A percentile compares a stretch with the other conserved stretches of the same genome.
Conservation (phyloP, 257 asterid species). For the Solanum clarkiae region DNA sequence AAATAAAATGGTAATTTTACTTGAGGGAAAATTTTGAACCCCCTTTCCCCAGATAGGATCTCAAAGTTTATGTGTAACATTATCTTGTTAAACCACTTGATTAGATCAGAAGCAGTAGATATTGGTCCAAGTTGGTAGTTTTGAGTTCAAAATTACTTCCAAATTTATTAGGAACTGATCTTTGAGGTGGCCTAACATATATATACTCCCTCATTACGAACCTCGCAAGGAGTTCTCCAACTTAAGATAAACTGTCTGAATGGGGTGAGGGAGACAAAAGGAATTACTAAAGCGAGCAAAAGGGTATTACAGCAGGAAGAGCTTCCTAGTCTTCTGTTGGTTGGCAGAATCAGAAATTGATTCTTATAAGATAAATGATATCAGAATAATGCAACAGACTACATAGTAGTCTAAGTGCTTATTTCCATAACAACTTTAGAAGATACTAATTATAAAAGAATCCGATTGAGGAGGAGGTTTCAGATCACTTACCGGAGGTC, state of each 20-base stretch:
- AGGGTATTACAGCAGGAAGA: not conserved
- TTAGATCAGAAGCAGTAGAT: not conserved
- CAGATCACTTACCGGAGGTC: conserved; percentile 76
- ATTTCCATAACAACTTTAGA: not conserved
- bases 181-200: not conserved
- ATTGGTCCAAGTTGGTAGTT: not conserved
- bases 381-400: not conserved
- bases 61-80: not conserved
- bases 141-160: not conserved
- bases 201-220: not conserved
- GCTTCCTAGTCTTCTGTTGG: not conserved
- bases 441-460: not conserved
- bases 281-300: not conserved
- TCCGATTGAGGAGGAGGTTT: not conserved
- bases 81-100: not conserved
- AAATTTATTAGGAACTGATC: not conserved
- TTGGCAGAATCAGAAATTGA: not conserved
- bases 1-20: not conserved
- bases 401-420: not conserved
- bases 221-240: not conserved
- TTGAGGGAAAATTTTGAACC: not conserved
- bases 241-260: not conserved
- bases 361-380: not conserved
- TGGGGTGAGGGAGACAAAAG: not conserved
- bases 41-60: not conserved